Evolutionary conservation across 2,329 filamentous ascomycete genomes (phyloP), one percentile per base, ranked within the genome.

Genomic region (Colletotrichum chlorophyti): DNA sequence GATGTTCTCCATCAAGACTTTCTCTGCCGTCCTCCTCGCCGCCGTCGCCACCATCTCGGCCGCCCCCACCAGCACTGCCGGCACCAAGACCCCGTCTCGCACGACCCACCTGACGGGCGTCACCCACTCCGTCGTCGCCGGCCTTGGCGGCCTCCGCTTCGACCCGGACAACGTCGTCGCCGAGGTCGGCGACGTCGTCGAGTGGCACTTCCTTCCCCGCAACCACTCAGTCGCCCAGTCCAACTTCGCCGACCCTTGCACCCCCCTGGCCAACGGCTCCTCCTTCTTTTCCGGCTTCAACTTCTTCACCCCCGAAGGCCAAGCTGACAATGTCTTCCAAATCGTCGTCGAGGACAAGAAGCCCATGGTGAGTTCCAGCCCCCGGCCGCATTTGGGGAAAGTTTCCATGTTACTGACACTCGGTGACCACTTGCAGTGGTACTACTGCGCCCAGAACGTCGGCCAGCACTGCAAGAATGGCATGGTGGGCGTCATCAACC

Each of bases 141-240:
- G 78, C 54, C 73, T 71, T 5, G 73, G 69, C 23, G 76, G 76
- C n/a, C 74, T 84, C 27, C 68, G 66, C 45, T 86, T 85, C 69
- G 73, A 77, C 45, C 83, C 83, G 1, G 72, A 79, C 60, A 78
- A 76, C 62, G 71, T 83, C 35, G 75, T 74, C 3, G 83, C 82
- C 15, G 68, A 72, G 10, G 55, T 76, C 7, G 83, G 82, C 58
- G 80, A 83, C 59, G 62, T 80, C 4, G 68, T 86, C 55, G 81
- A 85, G 71, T 86, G 79, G 73, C 78, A 81, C 65, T 85, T 80
- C 74, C 78, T 77, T 61, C 76, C 82, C 8, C 66, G 64, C 57
- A 82, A 80, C 71, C 83, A 84, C 75, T 77, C 76, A 15, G 72
- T 85, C 37, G 74, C 65, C 2, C 70, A 78, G 66, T 76, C 76